Base-by-base conservation (phyloP, 345 rosid species). In the Stellera chamaejasme region DNA sequence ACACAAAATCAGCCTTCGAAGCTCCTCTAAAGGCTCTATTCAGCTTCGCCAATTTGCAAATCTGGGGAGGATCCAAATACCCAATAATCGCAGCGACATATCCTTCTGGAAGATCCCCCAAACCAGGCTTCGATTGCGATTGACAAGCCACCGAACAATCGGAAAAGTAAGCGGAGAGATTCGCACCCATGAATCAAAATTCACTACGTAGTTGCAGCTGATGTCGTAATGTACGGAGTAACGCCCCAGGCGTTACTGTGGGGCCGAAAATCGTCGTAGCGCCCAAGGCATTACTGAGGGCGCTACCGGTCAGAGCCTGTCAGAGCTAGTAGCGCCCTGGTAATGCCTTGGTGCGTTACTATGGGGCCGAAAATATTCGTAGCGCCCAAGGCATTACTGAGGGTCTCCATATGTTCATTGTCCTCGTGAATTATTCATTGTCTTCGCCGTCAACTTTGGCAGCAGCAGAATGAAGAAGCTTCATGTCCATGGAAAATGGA, bases 1-100 rank as follows among this genome's bases (percentile, higher is more conserved):
- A 94, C 1, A 94, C 87, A 67, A 75, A 75, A 77, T 94, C 97
- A 55, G 97, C 99, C 87, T 83, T 80, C 0, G 97, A 94, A 44
- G 99, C 99, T 4, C 90, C 80, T 52, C 82, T 87, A 62, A 85
- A 94, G 41, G 97, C 89, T 16, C 78, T 77, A 69, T 85, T 90
- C 12, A 94, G 75, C 58, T 55, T 74, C 0, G 88, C 85, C 65
- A 90, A 66, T 68, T 77, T 79, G 55, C 95, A 87, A 49, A 94
- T 87, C 77, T 94, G 95, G 6, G 76, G 78, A 0, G 99, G 97
- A 67, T 83, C 95, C 75, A 94, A 66, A 74, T 69, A 57, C 55
- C 50, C 73, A 27, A 94, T 60, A 57, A 90, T 65, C 66, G 56
- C 65, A 44, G 99, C 99, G 43, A 79, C 96, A 42, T 92, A 87